phyloP scores from a whole-genome alignment of 768 basidiomycete species.

The Phanerochaete carnosa region DNA sequence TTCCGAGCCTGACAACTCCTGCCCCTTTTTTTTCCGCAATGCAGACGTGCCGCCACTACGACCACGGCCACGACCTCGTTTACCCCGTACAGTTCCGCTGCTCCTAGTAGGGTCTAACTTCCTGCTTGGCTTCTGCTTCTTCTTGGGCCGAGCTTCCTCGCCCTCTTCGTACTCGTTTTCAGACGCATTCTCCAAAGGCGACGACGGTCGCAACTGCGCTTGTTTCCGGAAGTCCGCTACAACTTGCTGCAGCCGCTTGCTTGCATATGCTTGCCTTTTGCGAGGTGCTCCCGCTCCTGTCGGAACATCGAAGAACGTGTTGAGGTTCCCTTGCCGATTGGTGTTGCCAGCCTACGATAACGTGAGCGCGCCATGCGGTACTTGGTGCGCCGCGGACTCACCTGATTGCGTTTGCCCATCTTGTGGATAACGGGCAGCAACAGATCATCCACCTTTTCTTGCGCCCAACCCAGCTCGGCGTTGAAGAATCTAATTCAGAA shows the following conservation, averaged over 20 bases:
- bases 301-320: slow-evolving; percentile 69
- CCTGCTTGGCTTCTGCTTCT: slow-evolving; percentile 27
- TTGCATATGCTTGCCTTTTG: slow-evolving; percentile 77
- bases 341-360: slow-evolving; percentile 2
- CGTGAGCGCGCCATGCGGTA: slow-evolving; percentile 28
- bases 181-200: not conserved
- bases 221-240: slow-evolving; percentile 74
- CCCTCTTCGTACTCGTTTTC: slow-evolving; percentile 24
- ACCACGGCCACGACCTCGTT: slow-evolving; percentile 5
- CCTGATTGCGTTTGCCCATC: slow-evolving; percentile 80
- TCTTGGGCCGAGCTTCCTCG: slow-evolving; percentile 26
- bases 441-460: slow-evolving; percentile 83
- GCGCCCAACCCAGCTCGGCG: slow-evolving; percentile 79
- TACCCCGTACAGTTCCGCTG: not conserved
- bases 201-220: slow-evolving; percentile 15
- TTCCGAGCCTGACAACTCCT: not conserved
- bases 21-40: slow-evolving; percentile 4
- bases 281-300: slow-evolving; percentile 74
- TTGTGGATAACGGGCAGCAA: slow-evolving; percentile 90
- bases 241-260: slow-evolving; percentile 84
- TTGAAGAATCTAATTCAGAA: slow-evolving; percentile 12
- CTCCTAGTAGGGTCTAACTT: slow-evolving; percentile 5
- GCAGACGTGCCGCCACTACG: slow-evolving; percentile 9
- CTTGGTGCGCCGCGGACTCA: slow-evolving; percentile 25
- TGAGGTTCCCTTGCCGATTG: slow-evolving; percentile 77